Evolutionary conservation across 2,329 filamentous ascomycete species (phyloP).

Genomic region (Fusarium nurragi): DNA sequence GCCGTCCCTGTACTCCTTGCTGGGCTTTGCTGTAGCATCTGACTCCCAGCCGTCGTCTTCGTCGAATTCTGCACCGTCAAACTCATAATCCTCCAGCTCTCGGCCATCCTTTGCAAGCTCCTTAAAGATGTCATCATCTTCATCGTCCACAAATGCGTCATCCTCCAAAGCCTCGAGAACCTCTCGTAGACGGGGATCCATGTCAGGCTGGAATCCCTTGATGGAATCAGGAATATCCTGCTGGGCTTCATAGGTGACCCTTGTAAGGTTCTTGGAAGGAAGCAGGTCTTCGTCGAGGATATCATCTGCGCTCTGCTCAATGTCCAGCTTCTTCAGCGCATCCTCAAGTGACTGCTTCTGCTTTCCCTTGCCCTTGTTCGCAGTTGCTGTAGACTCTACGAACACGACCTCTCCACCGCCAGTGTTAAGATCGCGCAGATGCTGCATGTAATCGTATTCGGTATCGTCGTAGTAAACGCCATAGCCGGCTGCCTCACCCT

Average conservation of each 20-base stretch:
- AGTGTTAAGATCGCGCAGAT: constrained; percentile 85
- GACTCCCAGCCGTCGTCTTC: constrained; percentile 92
- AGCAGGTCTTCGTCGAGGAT: constrained; percentile 79
- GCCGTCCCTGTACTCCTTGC: constrained; percentile 63
- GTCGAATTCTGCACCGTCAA: constrained; percentile 72
- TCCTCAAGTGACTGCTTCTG: constrained; percentile 84
- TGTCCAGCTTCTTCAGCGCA: constrained; percentile 72
- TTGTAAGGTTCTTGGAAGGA: constrained; percentile 80
- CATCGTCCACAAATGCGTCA: constrained; percentile 90
- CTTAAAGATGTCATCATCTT: constrained; percentile 87
- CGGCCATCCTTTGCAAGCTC: constrained; percentile 73
- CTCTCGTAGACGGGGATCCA: constrained; percentile 93
- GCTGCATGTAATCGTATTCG: constrained; percentile 99
- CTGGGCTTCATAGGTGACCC: constrained; percentile 87
- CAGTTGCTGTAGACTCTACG: constrained; percentile 74
- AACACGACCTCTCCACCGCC: constrained; percentile 82
- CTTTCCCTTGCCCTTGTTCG: constrained; percentile 75
- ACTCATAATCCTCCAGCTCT: constrained; percentile 83
- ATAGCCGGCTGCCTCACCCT: constrained; percentile 94
- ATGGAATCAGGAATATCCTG: constrained; percentile 92
- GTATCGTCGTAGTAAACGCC: constrained; percentile 96
- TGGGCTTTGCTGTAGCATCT: constrained; percentile 87
- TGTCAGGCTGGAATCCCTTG: constrained; percentile 94
- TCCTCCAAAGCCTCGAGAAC: constrained; percentile 94
- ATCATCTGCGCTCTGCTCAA: constrained; percentile 63